These are phyloP conservation scores for Emmonsiellopsis sp. DNA, from an alignment of 2,329 filamentous ascomycete species.

Conservation along the genomic window DNA sequence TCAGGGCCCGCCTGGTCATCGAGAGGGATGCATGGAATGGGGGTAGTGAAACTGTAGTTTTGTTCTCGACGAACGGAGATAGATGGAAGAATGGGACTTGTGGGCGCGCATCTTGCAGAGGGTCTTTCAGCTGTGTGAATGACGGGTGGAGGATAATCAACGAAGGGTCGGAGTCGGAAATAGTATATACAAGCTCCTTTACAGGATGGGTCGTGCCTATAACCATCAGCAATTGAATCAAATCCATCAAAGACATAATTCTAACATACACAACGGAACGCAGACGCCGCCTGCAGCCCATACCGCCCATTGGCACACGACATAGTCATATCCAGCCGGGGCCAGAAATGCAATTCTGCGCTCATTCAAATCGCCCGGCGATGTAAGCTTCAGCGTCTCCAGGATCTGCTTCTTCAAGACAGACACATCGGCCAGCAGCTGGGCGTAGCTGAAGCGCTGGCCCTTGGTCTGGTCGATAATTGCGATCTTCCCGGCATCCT, in stretches of 20 bases:
- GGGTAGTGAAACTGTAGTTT: constrained; percentile 18
- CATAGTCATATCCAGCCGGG: constrained; percentile 35
- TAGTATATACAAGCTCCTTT: constrained; percentile 34
- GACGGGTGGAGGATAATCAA: constrained; percentile 32
- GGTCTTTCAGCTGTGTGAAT: constrained; percentile 26
- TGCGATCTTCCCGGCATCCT: constrained; percentile 27
- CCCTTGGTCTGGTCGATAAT: constrained; percentile 31
- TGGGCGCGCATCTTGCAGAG: constrained; percentile 22
- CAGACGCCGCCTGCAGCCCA: constrained; percentile 37
- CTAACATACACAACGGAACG: constrained; percentile 33
- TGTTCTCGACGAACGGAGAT: constrained; percentile 15
- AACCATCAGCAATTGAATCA: constrained; percentile 5
- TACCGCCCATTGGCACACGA: constrained; percentile 34
- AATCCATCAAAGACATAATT: not conserved
- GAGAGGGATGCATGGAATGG: constrained; percentile 22
- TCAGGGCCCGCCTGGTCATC: constrained; percentile 27
- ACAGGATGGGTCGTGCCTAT: constrained; percentile 34
- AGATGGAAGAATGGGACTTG: constrained; percentile 25
- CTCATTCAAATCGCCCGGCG: constrained; percentile 26
- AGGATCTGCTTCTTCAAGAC: constrained; percentile 28
- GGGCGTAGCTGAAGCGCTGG: constrained; percentile 31
- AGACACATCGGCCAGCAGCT: constrained; percentile 32
- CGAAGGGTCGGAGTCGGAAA: constrained; percentile 34
- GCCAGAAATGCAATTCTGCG: constrained; percentile 30
- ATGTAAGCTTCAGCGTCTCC: constrained; percentile 19